These are phyloP conservation scores for Acanthamoeba castellanii DNA, from an alignment of 208 protist genomes.

Conservation along the genomic window DNA sequence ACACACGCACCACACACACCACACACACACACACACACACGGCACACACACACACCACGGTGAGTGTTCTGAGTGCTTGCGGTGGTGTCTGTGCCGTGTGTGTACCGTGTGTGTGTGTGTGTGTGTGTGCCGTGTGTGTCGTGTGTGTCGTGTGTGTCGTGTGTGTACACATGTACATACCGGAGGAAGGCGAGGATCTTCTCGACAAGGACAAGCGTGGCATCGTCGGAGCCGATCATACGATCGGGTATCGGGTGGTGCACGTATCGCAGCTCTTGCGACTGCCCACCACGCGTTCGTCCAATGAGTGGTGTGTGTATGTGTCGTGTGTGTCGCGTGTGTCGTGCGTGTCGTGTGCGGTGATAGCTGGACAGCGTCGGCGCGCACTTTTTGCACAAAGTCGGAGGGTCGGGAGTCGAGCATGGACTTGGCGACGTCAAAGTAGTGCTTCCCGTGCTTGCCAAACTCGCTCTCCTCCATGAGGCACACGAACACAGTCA, in stretches of 20 bases:
- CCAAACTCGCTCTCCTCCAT: slow-evolving; percentile 63
- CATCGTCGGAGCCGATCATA: slow-evolving; percentile 1
- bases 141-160: not conserved
- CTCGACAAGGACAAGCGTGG: not conserved
- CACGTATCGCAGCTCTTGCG: slow-evolving; percentile 8
- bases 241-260: slow-evolving; percentile 47
- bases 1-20: not conserved
- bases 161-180: not conserved
- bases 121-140: too few species aligned
- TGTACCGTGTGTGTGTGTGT: too few species aligned
- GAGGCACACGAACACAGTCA: slow-evolving; percentile 65
- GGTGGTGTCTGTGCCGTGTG: too few species aligned
- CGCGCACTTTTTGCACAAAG: not conserved
- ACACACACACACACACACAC: too few species aligned
- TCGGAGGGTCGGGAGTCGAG: slow-evolving; percentile 20
- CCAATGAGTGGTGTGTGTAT: not conserved
- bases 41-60: too few species aligned
- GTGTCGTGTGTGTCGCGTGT: not conserved
- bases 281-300: not conserved
- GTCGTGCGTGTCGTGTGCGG: not conserved
- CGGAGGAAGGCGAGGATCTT: not conserved
- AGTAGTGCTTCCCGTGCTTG: slow-evolving; percentile 68
- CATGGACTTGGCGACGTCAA: slow-evolving; percentile 43
- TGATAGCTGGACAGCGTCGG: not conserved
- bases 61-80: not conserved